phyloP scores from a whole-genome alignment of 2,329 filamentous ascomycete species.

The Rhinocladiella mackenziei region DNA sequence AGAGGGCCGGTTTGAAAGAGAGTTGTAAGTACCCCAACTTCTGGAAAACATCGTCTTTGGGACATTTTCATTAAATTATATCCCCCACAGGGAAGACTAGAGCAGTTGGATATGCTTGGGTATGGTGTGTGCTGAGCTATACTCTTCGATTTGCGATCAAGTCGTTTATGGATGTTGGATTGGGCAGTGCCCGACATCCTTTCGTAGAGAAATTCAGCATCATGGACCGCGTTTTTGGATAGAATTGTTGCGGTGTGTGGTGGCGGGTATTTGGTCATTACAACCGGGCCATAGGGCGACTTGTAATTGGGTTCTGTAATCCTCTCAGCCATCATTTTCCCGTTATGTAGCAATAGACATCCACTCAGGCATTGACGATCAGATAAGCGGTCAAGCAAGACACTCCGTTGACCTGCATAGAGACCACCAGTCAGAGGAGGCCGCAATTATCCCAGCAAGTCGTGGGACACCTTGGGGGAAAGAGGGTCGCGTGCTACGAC shows the following conservation, averaged over 20 bases:
- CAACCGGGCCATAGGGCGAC: slow-evolving; percentile 14
- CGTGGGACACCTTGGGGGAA: too few species aligned
- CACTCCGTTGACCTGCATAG: slow-evolving; percentile 5
- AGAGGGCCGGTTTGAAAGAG: slow-evolving; percentile 11
- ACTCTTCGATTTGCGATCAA: slow-evolving; percentile 20
- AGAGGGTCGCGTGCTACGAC: slow-evolving; percentile 7
- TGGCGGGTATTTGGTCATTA: not conserved
- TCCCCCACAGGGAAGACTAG: slow-evolving; percentile 14
- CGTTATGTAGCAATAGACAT: slow-evolving; percentile 14
- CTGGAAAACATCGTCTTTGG: not conserved
- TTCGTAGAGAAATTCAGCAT: slow-evolving; percentile 21
- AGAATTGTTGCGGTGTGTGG: not conserved
- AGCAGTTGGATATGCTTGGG: slow-evolving; percentile 19
- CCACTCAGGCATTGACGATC: slow-evolving; percentile 9
- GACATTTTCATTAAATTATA: not conserved
- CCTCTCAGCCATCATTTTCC: too few species aligned
- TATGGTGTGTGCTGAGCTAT: slow-evolving; percentile 18
- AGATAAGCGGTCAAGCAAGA: slow-evolving; percentile 16
- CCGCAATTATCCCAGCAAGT: not conserved
- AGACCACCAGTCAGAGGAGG: slow-evolving; percentile 10
- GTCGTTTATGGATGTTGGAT: slow-evolving; percentile 12
- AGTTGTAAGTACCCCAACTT: slow-evolving; percentile 12
- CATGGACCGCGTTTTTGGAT: slow-evolving; percentile 17
- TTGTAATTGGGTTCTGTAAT: slow-evolving; percentile 7
- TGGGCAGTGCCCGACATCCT: slow-evolving; percentile 14